phyloP scores from a whole-genome alignment of 1,284 basidiomycete species.

The Takashimella koratensis region DNA sequence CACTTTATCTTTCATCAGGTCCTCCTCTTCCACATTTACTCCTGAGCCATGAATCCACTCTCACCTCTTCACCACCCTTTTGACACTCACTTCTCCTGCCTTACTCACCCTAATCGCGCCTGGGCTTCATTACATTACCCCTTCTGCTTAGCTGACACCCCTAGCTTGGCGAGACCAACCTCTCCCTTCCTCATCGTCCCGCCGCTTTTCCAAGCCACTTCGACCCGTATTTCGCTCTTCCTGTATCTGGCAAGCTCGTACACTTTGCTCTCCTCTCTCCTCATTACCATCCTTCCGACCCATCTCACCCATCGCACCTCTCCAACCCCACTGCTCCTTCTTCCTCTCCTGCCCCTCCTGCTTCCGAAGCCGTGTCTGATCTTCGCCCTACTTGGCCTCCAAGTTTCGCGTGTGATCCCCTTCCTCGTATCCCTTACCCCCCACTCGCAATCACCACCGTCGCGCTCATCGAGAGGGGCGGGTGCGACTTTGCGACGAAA shows the following conservation, averaged over 20 bases:
- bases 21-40: neutral
- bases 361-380: neutral
- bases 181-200: constrained; percentile 46
- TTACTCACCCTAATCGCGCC: too few species aligned
- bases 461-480: constrained; percentile 77
- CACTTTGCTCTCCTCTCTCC: constrained; percentile 24
- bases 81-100: too few species aligned
- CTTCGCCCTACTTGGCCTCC: constrained; percentile 1
- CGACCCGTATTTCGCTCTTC: constrained; percentile 20
- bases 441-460: constrained; percentile 51
- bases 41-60: neutral
- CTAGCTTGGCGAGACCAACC: constrained; percentile 22
- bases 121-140: too few species aligned
- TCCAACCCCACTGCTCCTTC: neutral
- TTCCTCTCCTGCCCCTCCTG: neutral
- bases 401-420: constrained; percentile 27
- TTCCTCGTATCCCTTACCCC: constrained; percentile 23
- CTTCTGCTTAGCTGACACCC: too few species aligned
- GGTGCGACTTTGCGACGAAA: constrained; percentile 84
- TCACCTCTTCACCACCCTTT: neutral
- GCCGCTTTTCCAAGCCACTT: constrained; percentile 45
- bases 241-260: constrained; percentile 31
- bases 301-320: neutral
- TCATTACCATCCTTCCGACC: neutral
- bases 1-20: neutral